Conservation (phyloP, 2,329 filamentous ascomycete genomes). For the Dothidotthia symphoricarpi region DNA sequence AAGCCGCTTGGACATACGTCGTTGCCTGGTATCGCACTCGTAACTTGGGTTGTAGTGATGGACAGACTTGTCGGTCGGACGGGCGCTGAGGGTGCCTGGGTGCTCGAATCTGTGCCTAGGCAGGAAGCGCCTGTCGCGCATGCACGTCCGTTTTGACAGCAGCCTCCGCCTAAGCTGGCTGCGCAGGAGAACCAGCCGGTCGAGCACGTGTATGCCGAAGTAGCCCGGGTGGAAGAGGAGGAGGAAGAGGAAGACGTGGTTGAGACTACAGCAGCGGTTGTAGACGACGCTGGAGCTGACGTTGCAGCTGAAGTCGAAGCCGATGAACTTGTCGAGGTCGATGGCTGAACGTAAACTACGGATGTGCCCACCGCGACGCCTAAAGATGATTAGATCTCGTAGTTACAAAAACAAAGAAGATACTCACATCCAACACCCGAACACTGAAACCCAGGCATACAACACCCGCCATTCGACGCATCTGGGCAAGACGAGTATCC, state of each 20-base stretch:
- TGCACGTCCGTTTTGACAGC: conserved; percentile 48
- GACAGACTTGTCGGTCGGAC: conserved; percentile 46
- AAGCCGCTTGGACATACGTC: conserved; percentile 78
- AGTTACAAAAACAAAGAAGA: not conserved
- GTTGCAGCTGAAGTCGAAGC: conserved; percentile 42
- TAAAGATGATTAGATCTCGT: conserved; percentile 10
- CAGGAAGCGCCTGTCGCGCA: conserved; percentile 46
- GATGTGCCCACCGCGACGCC: conserved; percentile 34
- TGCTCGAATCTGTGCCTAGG: conserved; percentile 34
- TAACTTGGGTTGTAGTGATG: conserved; percentile 61
- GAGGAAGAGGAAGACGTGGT: conserved; percentile 15
- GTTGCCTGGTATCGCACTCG: conserved; percentile 71
- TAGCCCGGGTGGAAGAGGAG: conserved; percentile 11
- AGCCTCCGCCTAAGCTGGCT: conserved; percentile 49
- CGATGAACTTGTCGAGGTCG: conserved; percentile 28
- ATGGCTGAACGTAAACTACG: conserved; percentile 30
- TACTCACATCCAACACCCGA: conserved; percentile 67
- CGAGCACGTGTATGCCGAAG: conserved; percentile 45
- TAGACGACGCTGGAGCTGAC: conserved; percentile 17
- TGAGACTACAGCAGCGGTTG: conserved; percentile 10
- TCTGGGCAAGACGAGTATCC: conserved; percentile 65
- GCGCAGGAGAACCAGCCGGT: conserved; percentile 49
- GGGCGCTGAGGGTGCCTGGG: conserved; percentile 41
- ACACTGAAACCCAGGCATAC: conserved; percentile 69
- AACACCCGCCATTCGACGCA: conserved; percentile 70